Percentiles rank a stretch among this genome's conserved stretches.
These are phyloP conservation scores for Mallotus repandus DNA, from an alignment of 441 rosid species.

Conservation along the genomic window DNA sequence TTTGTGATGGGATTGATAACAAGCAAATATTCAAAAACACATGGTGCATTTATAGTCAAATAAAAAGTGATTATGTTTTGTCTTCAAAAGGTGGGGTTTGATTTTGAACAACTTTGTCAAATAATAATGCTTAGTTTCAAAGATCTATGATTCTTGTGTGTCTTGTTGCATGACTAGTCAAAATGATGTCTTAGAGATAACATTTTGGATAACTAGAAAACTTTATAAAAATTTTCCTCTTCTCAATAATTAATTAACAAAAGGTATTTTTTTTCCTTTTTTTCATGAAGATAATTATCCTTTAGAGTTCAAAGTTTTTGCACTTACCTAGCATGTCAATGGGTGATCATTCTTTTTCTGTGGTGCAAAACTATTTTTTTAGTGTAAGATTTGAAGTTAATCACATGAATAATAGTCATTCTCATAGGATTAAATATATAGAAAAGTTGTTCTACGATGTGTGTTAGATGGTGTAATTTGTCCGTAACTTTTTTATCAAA, in stretches of 20 bases:
- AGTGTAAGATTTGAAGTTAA: no score
- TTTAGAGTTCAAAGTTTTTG: no score
- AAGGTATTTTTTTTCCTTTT: neutral
- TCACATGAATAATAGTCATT: no score
- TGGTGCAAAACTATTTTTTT: no score
- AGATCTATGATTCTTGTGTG: neutral
- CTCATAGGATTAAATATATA: no score
- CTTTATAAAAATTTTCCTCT: neutral
- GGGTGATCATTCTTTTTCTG: no score
- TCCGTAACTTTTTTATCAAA: no score
- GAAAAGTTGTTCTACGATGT: no score
- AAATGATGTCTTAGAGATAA: neutral
- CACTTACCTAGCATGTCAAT: no score
- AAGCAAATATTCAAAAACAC: neutral
- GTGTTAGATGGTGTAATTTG: no score
- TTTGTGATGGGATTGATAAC: neutral
- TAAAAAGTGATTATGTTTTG: slow-evolving; percentile 8
- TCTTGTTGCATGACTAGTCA: neutral
- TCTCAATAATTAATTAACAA: neutral
- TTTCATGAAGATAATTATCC: no score
- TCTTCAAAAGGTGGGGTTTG: slow-evolving; percentile 14
- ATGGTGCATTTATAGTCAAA: slow-evolving; percentile 6
- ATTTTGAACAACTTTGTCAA: neutral
- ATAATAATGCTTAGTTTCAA: neutral
- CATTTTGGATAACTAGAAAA: neutral